phyloP scores from a whole-genome alignment of 2,329 filamentous ascomycete genomes.

The Apiospora koreana region DNA sequence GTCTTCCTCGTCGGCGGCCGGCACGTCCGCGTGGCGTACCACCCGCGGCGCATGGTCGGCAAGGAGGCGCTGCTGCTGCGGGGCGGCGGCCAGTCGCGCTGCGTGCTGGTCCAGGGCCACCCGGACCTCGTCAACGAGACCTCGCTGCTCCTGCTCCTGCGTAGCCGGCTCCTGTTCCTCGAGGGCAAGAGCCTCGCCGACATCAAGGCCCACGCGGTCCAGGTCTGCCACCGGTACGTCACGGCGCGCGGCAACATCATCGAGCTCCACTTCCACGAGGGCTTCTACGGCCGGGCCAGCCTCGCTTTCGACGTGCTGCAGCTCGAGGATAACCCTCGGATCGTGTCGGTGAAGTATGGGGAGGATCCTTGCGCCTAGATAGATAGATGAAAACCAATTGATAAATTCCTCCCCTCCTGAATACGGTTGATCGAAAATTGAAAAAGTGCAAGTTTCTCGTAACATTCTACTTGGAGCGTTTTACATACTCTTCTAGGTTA shows the following conservation, averaged over 20 bases:
- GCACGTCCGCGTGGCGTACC: neutral
- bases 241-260: neutral
- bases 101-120: neutral
- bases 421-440: too few species aligned
- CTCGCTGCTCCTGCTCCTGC: neutral
- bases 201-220: neutral
- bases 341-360: neutral
- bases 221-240: neutral
- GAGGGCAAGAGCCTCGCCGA: neutral
- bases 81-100: neutral
- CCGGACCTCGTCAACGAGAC: neutral
- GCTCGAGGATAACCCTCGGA: neutral
- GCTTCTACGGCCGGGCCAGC: neutral
- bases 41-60: neutral
- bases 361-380: neutral
- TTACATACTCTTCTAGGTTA: too few species aligned
- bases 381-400: neutral
- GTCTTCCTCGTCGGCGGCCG: neutral
- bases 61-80: neutral
- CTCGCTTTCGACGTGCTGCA: neutral
- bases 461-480: too few species aligned
- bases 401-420: too few species aligned
- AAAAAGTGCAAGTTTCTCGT: too few species aligned
- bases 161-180: neutral
- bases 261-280: neutral